These are phyloP conservation scores for Echites panduratus DNA, from an alignment of 257 asterid species.

Conservation along the genomic window DNA sequence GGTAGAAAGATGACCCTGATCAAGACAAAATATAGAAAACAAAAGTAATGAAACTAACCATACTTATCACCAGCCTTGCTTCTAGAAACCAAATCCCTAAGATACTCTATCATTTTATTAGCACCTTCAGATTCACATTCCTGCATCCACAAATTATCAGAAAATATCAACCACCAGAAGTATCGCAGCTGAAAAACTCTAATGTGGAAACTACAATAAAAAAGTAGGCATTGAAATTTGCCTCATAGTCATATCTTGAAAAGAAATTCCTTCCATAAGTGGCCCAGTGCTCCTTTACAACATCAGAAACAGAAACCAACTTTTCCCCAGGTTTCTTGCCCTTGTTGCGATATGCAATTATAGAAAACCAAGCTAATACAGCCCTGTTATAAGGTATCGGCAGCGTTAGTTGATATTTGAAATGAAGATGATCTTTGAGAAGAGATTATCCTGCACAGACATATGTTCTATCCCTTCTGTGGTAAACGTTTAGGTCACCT, in stretches of 20 bases:
- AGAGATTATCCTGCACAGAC: not conserved
- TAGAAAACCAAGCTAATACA: conserved; percentile 97
- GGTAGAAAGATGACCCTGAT: not conserved
- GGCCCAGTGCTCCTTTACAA: conserved; percentile 88
- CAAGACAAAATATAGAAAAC: conserved; percentile 1
- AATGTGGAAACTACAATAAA: conserved; percentile 3
- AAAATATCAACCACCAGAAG: conserved; percentile 14
- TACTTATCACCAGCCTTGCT: conserved; percentile 71
- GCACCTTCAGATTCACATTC: conserved; percentile 95
- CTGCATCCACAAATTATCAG: conserved; percentile 28
- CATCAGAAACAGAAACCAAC: conserved; percentile 80
- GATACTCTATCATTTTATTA: conserved; percentile 64
- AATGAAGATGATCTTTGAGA: not conserved
- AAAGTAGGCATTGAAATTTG: conserved; percentile 21
- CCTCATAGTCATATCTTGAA: conserved; percentile 97
- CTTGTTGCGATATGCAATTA: conserved; percentile 75
- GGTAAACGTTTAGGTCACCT: not conserved
- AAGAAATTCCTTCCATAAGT: conserved; percentile 92
- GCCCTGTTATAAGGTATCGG: conserved; percentile 53
- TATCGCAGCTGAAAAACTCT: not conserved
- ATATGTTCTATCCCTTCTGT: not conserved
- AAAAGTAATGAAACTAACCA: conserved; percentile 35
- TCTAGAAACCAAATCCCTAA: conserved; percentile 58
- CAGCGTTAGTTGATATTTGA: conserved; percentile 15
- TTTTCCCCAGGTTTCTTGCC: conserved; percentile 72